These are phyloP conservation scores for Boletellus emodensis DNA, from an alignment of 768 basidiomycete genomes.

Conservation along the genomic window DNA sequence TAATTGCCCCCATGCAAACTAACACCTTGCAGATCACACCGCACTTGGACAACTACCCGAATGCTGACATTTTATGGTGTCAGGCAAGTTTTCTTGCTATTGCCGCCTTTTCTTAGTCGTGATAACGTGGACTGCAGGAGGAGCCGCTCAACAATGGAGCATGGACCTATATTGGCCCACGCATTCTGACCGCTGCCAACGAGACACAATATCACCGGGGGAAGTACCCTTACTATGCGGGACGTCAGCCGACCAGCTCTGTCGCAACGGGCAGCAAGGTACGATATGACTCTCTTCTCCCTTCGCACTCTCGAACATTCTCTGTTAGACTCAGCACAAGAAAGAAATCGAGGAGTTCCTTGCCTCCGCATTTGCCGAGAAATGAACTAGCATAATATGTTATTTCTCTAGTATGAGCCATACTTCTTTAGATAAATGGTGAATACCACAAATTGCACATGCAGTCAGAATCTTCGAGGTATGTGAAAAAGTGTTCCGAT, in stretches of 20 bases:
- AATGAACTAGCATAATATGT: slow-evolving; percentile 1
- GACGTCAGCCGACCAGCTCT: slow-evolving; percentile 87
- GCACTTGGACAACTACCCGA: slow-evolving; percentile 94
- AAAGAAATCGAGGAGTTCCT: slow-evolving; percentile 83
- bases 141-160: slow-evolving; percentile 97
- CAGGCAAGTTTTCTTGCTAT: slow-evolving; percentile 45
- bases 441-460: background rate
- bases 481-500: too few species aligned
- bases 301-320: background rate
- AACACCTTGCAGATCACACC: slow-evolving; percentile 63
- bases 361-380: slow-evolving; percentile 50
- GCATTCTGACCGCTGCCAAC: slow-evolving; percentile 89
- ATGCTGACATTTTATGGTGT: slow-evolving; percentile 90
- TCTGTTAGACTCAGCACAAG: slow-evolving; percentile 69
- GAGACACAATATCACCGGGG: slow-evolving; percentile 87
- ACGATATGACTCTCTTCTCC: slow-evolving; percentile 4
- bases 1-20: background rate
- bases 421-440: slow-evolving; percentile 6
- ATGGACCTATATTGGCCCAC: slow-evolving; percentile 94
- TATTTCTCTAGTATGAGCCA: background rate
- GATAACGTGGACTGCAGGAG: slow-evolving; percentile 45
- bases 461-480: too few species aligned
- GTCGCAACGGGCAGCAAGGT: slow-evolving; percentile 92
- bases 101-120: background rate
- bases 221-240: slow-evolving; percentile 90